Percentiles rank a stretch among this genome's conserved stretches.
These are phyloP conservation scores for Populus hybrid DNA, from an alignment of 441 rosid species.

Conservation along the genomic window DNA sequence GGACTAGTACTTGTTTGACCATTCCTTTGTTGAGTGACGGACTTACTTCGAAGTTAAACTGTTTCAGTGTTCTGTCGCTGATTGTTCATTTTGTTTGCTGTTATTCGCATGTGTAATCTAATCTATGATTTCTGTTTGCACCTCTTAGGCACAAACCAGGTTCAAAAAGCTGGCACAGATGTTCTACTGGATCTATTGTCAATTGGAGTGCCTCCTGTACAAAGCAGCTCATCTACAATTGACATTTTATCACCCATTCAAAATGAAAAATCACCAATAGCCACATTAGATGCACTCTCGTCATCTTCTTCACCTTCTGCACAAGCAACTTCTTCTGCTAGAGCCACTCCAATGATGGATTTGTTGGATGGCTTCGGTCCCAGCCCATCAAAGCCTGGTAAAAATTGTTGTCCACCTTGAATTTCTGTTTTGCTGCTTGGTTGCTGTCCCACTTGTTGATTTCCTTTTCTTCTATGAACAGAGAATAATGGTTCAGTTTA, in stretches of 20 bases:
- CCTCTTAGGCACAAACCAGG: constrained; percentile 50
- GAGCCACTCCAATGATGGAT: constrained; percentile 65
- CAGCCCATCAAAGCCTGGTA: constrained; percentile 63
- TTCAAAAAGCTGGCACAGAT: constrained; percentile 75
- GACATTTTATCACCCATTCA: constrained; percentile 57
- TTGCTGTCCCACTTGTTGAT: constrained; percentile 15
- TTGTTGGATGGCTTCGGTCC: constrained; percentile 81
- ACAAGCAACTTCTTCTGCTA: constrained; percentile 39
- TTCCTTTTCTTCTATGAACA: constrained; percentile 33
- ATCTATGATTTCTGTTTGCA: neutral
- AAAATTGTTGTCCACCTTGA: constrained; percentile 5
- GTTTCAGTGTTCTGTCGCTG: neutral
- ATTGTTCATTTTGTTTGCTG: neutral
- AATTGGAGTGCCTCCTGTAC: constrained; percentile 63
- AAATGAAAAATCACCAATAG: constrained; percentile 33
- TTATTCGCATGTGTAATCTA: neutral
- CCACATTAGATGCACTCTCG: constrained; percentile 47
- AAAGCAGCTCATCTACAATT: constrained; percentile 45
- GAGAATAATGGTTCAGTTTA: constrained; percentile 74
- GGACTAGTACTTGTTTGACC: neutral
- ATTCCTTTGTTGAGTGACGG: neutral
- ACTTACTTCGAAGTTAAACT: neutral
- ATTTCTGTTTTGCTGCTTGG: constrained; percentile 17
- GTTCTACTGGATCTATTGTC: constrained; percentile 85
- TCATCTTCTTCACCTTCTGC: constrained; percentile 38